phyloP scores from a whole-genome alignment of 257 asterid genomes.

The Solanum bulbocastanum region DNA sequence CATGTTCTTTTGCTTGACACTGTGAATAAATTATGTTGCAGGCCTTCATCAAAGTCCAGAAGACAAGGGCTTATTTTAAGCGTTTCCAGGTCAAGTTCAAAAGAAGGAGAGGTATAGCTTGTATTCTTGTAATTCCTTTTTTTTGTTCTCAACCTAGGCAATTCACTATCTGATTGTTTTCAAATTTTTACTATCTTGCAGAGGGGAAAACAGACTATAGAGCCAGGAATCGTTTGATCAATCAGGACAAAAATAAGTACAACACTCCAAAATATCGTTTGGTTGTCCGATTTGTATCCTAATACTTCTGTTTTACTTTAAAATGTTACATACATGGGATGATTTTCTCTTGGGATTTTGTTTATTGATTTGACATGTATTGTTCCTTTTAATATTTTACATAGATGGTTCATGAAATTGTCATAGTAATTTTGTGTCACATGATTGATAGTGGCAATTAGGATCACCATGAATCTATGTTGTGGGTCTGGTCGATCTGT shows the following conservation, averaged over 20 bases:
- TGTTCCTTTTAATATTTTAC: neutral
- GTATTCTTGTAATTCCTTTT: neutral
- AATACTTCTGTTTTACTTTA: neutral
- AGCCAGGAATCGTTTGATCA: conserved; percentile 62
- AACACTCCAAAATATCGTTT: conserved; percentile 68
- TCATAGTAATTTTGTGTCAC: neutral
- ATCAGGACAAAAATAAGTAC: conserved; percentile 67
- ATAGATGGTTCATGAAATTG: neutral
- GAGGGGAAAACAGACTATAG: conserved; percentile 76
- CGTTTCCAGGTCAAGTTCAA: conserved; percentile 67
- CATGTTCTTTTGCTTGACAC: neutral
- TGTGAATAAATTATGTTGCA: neutral
- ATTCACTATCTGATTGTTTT: neutral
- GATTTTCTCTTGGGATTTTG: neutral
- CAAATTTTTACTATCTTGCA: conserved; percentile 1
- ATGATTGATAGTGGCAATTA: neutral
- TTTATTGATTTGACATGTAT: neutral
- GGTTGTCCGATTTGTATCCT: conserved; percentile 71
- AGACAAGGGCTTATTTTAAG: conserved; percentile 61
- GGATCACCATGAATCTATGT: neutral
- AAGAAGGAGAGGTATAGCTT: conserved; percentile 61
- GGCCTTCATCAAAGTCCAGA: conserved; percentile 66
- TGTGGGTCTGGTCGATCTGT: neutral
- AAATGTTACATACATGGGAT: neutral
- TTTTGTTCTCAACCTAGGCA: neutral